A percentile compares a stretch with the other conserved stretches of the same genome.
These are phyloP conservation scores for Nicotiana obtusifolia DNA, from an alignment of 257 asterid genomes.

Conservation along the genomic window DNA sequence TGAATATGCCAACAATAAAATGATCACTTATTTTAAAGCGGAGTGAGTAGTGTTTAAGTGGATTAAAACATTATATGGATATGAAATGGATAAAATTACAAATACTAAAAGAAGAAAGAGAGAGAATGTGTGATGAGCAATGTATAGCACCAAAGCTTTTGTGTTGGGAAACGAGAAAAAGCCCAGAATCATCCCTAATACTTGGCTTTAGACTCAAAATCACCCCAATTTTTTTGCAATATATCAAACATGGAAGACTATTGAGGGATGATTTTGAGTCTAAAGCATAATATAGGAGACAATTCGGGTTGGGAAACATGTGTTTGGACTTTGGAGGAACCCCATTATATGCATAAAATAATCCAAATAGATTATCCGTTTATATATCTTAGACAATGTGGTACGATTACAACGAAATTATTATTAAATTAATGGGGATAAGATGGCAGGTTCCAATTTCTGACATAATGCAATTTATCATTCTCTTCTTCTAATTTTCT, in stretches of 20 bases:
- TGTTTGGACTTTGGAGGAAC: neutral
- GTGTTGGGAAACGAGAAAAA: neutral
- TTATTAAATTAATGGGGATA: neutral
- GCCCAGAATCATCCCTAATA: too few species aligned
- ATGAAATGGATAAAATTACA: neutral
- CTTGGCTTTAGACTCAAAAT: too few species aligned
- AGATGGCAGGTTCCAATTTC: neutral
- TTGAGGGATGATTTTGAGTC: too few species aligned
- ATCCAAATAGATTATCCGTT: neutral
- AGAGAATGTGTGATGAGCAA: neutral
- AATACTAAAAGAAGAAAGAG: neutral
- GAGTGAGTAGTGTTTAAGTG: neutral
- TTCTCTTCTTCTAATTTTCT: neutral
- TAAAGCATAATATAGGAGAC: too few species aligned
- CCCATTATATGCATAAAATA: neutral
- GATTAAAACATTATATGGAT: neutral
- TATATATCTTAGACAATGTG: neutral
- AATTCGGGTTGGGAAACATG: neutral
- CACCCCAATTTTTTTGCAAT: too few species aligned
- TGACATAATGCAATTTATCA: constrained; percentile 6
- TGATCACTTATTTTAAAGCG: too few species aligned
- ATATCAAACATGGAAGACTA: too few species aligned
- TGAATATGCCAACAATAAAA: too few species aligned
- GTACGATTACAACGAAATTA: neutral
- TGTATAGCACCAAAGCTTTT: too few species aligned